phyloP scores from a whole-genome alignment of 495 filamentous ascomycete species.

The Penicillium mononematosum region DNA sequence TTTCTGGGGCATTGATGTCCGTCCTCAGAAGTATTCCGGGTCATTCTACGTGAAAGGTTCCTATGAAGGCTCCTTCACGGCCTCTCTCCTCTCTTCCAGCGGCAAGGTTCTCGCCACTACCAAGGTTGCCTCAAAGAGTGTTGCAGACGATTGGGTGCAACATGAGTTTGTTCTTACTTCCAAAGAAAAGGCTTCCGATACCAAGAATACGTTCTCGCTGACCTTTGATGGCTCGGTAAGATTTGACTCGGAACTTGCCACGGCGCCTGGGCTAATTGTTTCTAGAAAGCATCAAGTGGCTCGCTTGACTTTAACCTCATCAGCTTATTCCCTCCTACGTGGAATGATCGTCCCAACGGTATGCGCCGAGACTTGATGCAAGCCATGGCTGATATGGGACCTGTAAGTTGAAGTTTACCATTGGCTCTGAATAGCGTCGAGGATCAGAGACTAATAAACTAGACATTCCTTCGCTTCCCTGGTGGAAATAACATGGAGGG shows the following conservation, averaged over 20 bases:
- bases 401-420: constrained; percentile 15
- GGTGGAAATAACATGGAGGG: constrained; percentile 69
- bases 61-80: constrained; percentile 32
- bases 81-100: constrained; percentile 31
- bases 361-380: constrained; percentile 60
- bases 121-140: constrained; percentile 30
- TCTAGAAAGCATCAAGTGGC: constrained; percentile 38
- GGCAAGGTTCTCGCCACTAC: constrained; percentile 33
- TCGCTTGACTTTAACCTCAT: constrained; percentile 66
- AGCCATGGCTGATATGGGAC: constrained; percentile 50
- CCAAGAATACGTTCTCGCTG: constrained; percentile 63
- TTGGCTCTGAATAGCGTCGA: background rate
- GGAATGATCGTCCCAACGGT: constrained; percentile 56
- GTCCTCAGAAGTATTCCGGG: constrained; percentile 49
- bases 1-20: constrained; percentile 64
- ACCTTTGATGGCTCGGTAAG: constrained; percentile 53
- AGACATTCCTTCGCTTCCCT: constrained; percentile 62
- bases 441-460: constrained; percentile 11
- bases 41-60: constrained; percentile 58
- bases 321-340: constrained; percentile 67
- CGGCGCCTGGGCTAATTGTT: background rate
- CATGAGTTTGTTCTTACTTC: constrained; percentile 38
- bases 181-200: constrained; percentile 47
- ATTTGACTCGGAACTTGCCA: background rate
- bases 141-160: constrained; percentile 29